Evolutionary conservation across 2,329 filamentous ascomycete species (phyloP).

Genomic region (Phoma herbarum): DNA sequence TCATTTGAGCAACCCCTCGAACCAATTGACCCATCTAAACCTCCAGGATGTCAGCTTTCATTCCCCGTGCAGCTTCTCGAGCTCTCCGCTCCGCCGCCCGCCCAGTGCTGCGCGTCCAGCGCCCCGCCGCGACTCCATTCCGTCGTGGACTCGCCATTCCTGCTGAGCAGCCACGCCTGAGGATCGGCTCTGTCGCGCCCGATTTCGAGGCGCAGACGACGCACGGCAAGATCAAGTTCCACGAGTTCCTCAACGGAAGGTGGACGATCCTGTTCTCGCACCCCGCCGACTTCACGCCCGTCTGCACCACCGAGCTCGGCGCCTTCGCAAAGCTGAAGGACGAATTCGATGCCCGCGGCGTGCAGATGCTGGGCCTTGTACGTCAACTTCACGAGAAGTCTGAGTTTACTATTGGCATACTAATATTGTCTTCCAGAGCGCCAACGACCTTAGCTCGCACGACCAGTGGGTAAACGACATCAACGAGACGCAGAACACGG

Average conservation of each 20-base stretch:
- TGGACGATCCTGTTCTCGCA: slow-evolving; percentile 88
- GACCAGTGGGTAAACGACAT: slow-evolving; percentile 87
- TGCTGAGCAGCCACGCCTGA: slow-evolving; percentile 53
- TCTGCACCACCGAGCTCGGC: slow-evolving; percentile 94
- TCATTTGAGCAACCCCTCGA: neutral
- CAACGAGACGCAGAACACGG: slow-evolving; percentile 57
- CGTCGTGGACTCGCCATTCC: slow-evolving; percentile 51
- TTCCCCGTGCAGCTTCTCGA: slow-evolving; percentile 48
- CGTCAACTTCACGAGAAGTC: slow-evolving; percentile 24
- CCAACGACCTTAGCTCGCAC: slow-evolving; percentile 86
- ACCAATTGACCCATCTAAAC: slow-evolving; percentile 4
- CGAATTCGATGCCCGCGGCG: slow-evolving; percentile 85
- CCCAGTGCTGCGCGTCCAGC: slow-evolving; percentile 37
- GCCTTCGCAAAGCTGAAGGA: slow-evolving; percentile 89
- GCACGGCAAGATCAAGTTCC: slow-evolving; percentile 72
- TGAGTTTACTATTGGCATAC: neutral
- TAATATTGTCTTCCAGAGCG: slow-evolving; percentile 56
- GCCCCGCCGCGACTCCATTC: slow-evolving; percentile 42
- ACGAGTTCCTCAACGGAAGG: slow-evolving; percentile 75
- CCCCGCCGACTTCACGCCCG: slow-evolving; percentile 88
- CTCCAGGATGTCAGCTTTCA: slow-evolving; percentile 46
- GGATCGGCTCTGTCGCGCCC: slow-evolving; percentile 64
- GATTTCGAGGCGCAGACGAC: slow-evolving; percentile 88
- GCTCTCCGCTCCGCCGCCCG: slow-evolving; percentile 42
- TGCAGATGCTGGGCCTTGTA: slow-evolving; percentile 88